Percentiles rank a stretch among this genome's conserved stretches.
Evolutionary conservation across 1,284 basidiomycete genomes (phyloP).

Genomic region (Volvariella volvacea): DNA sequence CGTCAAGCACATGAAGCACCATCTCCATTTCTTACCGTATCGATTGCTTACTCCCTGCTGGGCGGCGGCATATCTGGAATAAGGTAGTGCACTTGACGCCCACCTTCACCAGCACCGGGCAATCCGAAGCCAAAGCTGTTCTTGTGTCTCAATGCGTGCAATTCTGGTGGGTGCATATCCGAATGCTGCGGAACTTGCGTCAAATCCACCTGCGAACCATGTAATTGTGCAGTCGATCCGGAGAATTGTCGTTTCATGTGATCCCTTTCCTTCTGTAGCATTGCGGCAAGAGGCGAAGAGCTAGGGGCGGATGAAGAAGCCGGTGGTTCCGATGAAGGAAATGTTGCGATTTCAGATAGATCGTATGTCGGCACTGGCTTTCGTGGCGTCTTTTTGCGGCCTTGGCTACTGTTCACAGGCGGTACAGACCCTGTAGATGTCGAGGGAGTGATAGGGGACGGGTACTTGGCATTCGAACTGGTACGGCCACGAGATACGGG

Average conservation of each 20-base stretch:
- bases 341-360: not conserved
- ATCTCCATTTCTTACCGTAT: too few relatives aligned
- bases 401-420: not conserved
- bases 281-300: too few relatives aligned
- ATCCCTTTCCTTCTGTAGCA: too few relatives aligned
- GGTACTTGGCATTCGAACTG: not conserved
- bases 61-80: constrained; percentile 35
- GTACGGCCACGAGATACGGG: too few relatives aligned
- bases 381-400: not conserved
- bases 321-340: not conserved
- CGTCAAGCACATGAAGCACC: too few relatives aligned
- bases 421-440: not conserved
- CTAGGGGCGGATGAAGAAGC: not conserved
- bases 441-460: not conserved
- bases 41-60: constrained; percentile 12
- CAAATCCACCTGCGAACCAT: too few relatives aligned
- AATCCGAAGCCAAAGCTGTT: constrained; percentile 3
- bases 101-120: constrained; percentile 2
- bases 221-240: too few relatives aligned
- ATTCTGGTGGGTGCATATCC: too few relatives aligned
- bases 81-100: constrained; percentile 25
- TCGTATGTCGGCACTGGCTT: constrained; percentile 7
- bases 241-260: too few relatives aligned
- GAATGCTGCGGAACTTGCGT: too few relatives aligned
- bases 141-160: too few relatives aligned